These are phyloP conservation scores for Myxozyma monticola DNA, from an alignment of 805 yeast genomes.

Conservation along the genomic window DNA sequence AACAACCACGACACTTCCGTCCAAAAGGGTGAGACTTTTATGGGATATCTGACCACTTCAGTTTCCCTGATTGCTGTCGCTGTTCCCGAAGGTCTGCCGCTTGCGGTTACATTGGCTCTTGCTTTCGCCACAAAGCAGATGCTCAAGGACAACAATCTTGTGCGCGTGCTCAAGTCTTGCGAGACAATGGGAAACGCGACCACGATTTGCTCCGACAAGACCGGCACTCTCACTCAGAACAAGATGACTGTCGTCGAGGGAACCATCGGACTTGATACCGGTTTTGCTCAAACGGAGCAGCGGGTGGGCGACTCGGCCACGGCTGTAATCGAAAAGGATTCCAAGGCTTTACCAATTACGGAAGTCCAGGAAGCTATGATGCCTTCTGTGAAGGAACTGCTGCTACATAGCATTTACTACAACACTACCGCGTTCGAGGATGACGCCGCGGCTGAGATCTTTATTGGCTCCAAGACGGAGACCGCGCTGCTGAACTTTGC, in stretches of 20 bases:
- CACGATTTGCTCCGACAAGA: slow-evolving; percentile 93
- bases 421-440: slow-evolving; percentile 89
- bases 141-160: slow-evolving; percentile 95
- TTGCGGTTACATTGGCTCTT: slow-evolving; percentile 93
- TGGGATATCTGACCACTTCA: slow-evolving; percentile 85
- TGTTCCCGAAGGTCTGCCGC: slow-evolving; percentile 98
- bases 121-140: slow-evolving; percentile 98
- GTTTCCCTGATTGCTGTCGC: slow-evolving; percentile 95
- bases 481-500: slow-evolving; percentile 79
- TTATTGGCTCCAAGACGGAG: slow-evolving; percentile 92
- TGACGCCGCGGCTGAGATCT: slow-evolving; percentile 52
- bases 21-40: slow-evolving; percentile 77
- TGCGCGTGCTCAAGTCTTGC: slow-evolving; percentile 89
- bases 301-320: neutral
- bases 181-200: slow-evolving; percentile 99
- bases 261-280: slow-evolving; percentile 53
- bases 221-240: slow-evolving; percentile 95
- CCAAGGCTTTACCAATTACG: slow-evolving; percentile 20
- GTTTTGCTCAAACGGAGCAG: slow-evolving; percentile 40
- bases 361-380: slow-evolving; percentile 27
- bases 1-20: slow-evolving; percentile 54
- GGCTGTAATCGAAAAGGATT: neutral
- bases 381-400: slow-evolving; percentile 26
- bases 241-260: slow-evolving; percentile 88
- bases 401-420: slow-evolving; percentile 61